Base-by-base conservation (phyloP, 2,329 filamentous ascomycete species). In the Lachnellula hyalina region DNA sequence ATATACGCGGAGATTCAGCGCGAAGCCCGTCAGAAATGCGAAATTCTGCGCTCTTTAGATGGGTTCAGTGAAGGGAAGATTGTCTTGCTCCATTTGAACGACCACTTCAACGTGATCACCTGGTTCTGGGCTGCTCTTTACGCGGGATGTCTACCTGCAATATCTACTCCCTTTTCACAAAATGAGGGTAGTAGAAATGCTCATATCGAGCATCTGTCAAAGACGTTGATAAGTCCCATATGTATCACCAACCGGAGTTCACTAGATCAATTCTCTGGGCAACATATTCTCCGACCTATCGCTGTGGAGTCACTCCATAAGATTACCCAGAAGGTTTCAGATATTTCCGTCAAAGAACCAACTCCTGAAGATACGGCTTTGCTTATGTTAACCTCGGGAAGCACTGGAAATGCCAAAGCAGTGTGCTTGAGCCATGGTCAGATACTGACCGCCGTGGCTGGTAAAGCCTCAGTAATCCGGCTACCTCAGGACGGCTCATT, bases 301-400 rank as follows among this genome's bases (percentile, higher is more conserved):
- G 55, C 52, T 2, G 49, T 55, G 15, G 49, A 55, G 28, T 15
- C 47, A 36, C 11, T 51, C 2, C 14, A 47, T 38, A 14, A 47
- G 4, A 14, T 11, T 12, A 14, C 15, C 19, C 23, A 14, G n/a
- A 46, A 8, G 3, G 19, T 17, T 42, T 28, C 19, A 50, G 25
- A 34, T 21, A n/a, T 17, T 15, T 15, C 14, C 28, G 14, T 42
- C 2, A 17, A 23, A 19, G 25, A 35, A 15, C 17, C 36, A 50
- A n/a, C 14, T 42, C 17, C 47, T 12, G 50, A 58, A n/a, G 62
- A 61, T 38, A 17, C 64, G 5, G 72, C 72, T 5, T 57, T 70
- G 1, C 63, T 79, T 4, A 77, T 81, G 74, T 65, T 82, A 3
- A 82, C 79, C 0, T 81, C 77, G 1, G 79, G 79, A 12, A 79